phyloP scores from a whole-genome alignment of 2,329 filamentous ascomycete species.

The Paecilomyces dactylethromorphus region DNA sequence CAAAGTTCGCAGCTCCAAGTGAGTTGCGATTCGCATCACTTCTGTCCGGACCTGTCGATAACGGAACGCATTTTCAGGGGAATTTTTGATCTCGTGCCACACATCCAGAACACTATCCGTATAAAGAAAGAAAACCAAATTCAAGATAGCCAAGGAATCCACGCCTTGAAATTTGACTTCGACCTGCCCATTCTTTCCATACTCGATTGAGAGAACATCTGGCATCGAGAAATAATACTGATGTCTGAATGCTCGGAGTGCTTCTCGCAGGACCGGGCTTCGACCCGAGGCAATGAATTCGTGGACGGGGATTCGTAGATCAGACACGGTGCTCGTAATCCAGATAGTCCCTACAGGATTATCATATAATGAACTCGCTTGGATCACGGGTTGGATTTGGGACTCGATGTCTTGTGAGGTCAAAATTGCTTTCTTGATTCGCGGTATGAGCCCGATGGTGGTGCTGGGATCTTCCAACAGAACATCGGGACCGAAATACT shows the following conservation, averaged over 20 bases:
- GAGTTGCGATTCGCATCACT: slow-evolving; percentile 75
- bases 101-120: slow-evolving; percentile 73
- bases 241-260: slow-evolving; percentile 52
- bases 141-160: slow-evolving; percentile 72
- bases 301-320: slow-evolving; percentile 71
- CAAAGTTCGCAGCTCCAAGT: slow-evolving; percentile 62
- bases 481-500: slow-evolving; percentile 32
- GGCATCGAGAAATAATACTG: slow-evolving; percentile 50
- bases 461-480: slow-evolving; percentile 24
- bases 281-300: slow-evolving; percentile 72
- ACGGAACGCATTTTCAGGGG: slow-evolving; percentile 58
- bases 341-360: slow-evolving; percentile 28
- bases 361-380: slow-evolving; percentile 13
- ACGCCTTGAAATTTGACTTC: slow-evolving; percentile 62
- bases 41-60: slow-evolving; percentile 77
- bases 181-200: slow-evolving; percentile 44
- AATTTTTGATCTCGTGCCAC: slow-evolving; percentile 71
- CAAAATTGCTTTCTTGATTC: slow-evolving; percentile 37
- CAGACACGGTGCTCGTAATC: slow-evolving; percentile 54
- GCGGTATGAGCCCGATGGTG: slow-evolving; percentile 12
- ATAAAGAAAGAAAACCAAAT: slow-evolving; percentile 74
- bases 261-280: slow-evolving; percentile 61
- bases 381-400: slow-evolving; percentile 25
- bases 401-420: slow-evolving; percentile 41
- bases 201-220: slow-evolving; percentile 55